A percentile compares a stretch with the other conserved stretches of the same genome.
Evolutionary conservation across 495 filamentous ascomycete genomes (phyloP).

Genomic region (Lepraria neglecta): DNA sequence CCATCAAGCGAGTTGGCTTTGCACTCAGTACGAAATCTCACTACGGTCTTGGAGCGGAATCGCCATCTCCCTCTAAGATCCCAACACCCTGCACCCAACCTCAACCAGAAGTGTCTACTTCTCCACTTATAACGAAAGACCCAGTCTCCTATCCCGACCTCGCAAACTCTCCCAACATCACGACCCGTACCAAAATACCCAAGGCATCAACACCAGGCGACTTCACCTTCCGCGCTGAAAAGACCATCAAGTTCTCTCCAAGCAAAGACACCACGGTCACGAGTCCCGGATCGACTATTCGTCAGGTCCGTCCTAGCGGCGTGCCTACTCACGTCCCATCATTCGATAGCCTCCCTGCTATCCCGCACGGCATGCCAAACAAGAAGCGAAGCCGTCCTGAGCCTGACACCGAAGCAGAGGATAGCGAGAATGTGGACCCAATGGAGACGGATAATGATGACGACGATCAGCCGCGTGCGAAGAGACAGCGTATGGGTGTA

Average conservation of each 20-base stretch:
- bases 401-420: constrained; percentile 29
- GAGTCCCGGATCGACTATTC: constrained; percentile 51
- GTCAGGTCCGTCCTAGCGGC: constrained; percentile 48
- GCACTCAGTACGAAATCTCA: constrained; percentile 46
- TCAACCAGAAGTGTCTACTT: constrained; percentile 8
- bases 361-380: constrained; percentile 64
- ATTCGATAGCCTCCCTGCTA: constrained; percentile 38
- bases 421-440: constrained; percentile 30
- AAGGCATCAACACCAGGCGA: constrained; percentile 38
- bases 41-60: constrained; percentile 35
- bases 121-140: constrained; percentile 28
- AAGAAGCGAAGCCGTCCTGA: constrained; percentile 62
- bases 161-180: constrained; percentile 31
- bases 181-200: constrained; percentile 19
- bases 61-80: constrained; percentile 43
- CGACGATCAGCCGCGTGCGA: constrained; percentile 38
- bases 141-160: constrained; percentile 38
- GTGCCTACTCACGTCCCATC: constrained; percentile 22
- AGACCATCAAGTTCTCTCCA: constrained; percentile 48
- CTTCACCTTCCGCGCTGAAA: constrained; percentile 56
- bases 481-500: constrained; percentile 35
- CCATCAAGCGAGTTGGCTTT: constrained; percentile 57
- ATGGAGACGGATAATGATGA: constrained; percentile 34
- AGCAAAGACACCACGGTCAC: constrained; percentile 1
- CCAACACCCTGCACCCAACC: constrained; percentile 25